A percentile compares a stretch with the other conserved stretches of the same genome.
Conservation (phyloP, 129 eudicot genomes). For the Ambrosia artemisiifolia region DNA sequence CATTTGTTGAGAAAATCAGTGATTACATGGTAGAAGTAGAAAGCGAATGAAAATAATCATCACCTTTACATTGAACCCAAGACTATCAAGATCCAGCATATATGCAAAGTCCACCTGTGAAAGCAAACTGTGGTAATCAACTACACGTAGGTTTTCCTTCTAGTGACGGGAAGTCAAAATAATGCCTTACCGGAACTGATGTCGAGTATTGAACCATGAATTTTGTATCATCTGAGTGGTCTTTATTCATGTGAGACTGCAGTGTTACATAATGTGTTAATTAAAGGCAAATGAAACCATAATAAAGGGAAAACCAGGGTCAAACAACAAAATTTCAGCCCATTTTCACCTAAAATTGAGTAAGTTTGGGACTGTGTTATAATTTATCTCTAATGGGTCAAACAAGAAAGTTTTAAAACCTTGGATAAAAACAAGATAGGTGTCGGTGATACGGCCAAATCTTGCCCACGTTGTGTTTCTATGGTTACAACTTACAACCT, state of each 20-base stretch:
- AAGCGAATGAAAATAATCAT: background rate
- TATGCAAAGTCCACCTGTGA: conserved; percentile 87
- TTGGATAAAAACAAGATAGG: too few relatives aligned
- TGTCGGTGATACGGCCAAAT: too few relatives aligned
- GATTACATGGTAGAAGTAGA: background rate
- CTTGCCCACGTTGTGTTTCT: too few relatives aligned
- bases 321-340: background rate
- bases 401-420: too few relatives aligned
- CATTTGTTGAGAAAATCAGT: background rate
- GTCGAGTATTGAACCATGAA: conserved; percentile 85
- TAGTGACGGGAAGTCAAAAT: conserved; percentile 1
- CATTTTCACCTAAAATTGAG: too few relatives aligned
- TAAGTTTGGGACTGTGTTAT: too few relatives aligned
- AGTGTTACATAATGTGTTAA: background rate
- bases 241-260: conserved; percentile 98
- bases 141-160: conserved; percentile 9
- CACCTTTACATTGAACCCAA: conserved; percentile 95
- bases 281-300: conserved; percentile 2
- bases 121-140: conserved; percentile 6
- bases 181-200: conserved; percentile 69
- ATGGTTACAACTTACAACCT: too few relatives aligned
- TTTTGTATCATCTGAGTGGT: conserved; percentile 86
- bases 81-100: conserved; percentile 83
- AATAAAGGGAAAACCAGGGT: background rate
- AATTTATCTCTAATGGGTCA: too few relatives aligned